phyloP scores from a whole-genome alignment of 2,329 filamentous ascomycete genomes.

The Orbilia blumenaviensis region DNA sequence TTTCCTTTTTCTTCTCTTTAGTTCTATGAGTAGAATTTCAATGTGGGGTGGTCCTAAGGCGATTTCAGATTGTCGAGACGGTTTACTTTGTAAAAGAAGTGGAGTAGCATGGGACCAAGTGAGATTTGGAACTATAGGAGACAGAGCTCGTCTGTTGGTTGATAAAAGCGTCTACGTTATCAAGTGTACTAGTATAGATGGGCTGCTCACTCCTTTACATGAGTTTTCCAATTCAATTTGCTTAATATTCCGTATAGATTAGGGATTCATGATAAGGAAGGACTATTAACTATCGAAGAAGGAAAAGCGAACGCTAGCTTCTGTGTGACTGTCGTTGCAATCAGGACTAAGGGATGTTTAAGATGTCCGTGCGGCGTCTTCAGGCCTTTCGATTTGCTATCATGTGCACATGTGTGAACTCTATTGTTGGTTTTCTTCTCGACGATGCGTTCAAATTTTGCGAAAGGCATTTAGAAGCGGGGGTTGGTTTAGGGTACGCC shows the following conservation, averaged over 20 bases:
- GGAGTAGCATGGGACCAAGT: conserved; percentile 1
- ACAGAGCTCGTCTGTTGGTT: conserved; percentile 40
- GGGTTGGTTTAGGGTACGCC: not conserved
- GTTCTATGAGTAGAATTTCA: too few species aligned
- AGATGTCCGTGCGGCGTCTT: conserved; percentile 30
- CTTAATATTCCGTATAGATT: conserved; percentile 21
- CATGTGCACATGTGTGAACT: conserved; percentile 46
- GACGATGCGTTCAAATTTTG: conserved; percentile 10
- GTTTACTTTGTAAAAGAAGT: conserved; percentile 5
- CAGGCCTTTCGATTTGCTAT: conserved; percentile 20
- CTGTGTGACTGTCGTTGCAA: not conserved
- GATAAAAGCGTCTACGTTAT: not conserved
- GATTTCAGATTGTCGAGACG: conserved; percentile 47
- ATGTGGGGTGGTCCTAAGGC: conserved; percentile 19
- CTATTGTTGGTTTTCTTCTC: conserved; percentile 20
- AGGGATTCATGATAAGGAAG: not conserved
- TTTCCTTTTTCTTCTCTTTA: not conserved
- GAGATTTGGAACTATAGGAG: not conserved
- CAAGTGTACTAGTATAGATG: not conserved
- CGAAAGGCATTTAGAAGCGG: conserved; percentile 1
- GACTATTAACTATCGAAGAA: not conserved
- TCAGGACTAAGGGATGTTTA: conserved; percentile 7
- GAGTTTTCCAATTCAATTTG: not conserved
- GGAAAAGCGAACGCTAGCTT: not conserved
- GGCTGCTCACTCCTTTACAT: conserved; percentile 13